phyloP scores from a whole-genome alignment of 768 basidiomycete species.

The Crassisporium funariophilum region DNA sequence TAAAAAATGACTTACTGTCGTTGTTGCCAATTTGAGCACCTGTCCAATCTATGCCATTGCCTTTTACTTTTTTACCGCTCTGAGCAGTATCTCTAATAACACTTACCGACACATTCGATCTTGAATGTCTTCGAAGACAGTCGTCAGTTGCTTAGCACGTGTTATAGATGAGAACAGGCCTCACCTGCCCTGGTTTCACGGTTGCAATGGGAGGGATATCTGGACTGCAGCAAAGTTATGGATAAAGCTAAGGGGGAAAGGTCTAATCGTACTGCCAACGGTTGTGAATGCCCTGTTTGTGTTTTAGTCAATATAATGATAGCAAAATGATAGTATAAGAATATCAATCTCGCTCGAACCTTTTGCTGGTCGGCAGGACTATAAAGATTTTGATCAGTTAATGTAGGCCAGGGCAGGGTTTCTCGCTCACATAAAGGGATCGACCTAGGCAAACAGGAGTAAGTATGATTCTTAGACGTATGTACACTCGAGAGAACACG shows the following conservation, averaged over 20 bases:
- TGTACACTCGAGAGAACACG: slow-evolving; percentile 7
- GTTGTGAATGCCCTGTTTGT: slow-evolving; percentile 60
- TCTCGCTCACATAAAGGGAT: slow-evolving; percentile 63
- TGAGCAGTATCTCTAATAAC: neutral
- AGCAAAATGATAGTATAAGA: neutral
- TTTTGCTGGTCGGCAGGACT: slow-evolving; percentile 60
- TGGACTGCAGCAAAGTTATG: slow-evolving; percentile 48
- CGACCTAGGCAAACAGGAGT: slow-evolving; percentile 51
- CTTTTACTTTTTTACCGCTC: neutral
- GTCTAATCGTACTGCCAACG: slow-evolving; percentile 65
- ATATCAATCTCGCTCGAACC: slow-evolving; percentile 33
- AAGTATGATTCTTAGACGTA: neutral
- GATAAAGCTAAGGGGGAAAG: neutral
- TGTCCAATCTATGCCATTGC: slow-evolving; percentile 61
- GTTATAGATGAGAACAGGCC: slow-evolving; percentile 1
- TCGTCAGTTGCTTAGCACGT: neutral
- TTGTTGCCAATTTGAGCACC: slow-evolving; percentile 80
- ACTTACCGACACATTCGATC: slow-evolving; percentile 65
- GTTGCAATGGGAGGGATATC: slow-evolving; percentile 64
- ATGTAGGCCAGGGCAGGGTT: too few species aligned
- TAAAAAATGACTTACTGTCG: slow-evolving; percentile 48
- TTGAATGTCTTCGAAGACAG: slow-evolving; percentile 57
- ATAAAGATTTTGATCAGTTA: neutral
- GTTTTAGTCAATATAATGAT: neutral
- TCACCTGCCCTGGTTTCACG: slow-evolving; percentile 62